Base-by-base conservation (phyloP, 768 basidiomycete genomes). In the Suillus spraguei region DNA sequence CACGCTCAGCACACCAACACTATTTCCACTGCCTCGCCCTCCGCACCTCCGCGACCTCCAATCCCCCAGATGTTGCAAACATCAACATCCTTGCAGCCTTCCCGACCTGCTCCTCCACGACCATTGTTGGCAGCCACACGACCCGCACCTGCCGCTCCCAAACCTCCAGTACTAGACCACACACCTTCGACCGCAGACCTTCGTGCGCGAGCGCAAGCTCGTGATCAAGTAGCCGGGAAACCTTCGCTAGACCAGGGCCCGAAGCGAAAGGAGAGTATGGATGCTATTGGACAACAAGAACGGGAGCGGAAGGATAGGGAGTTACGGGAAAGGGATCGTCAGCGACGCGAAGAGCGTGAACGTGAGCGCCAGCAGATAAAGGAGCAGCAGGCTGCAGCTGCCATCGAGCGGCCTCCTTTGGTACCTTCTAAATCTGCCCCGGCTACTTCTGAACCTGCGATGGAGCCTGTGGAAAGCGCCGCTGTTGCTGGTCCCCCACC, bases 101-200 rank as follows among this genome's bases (percentile, higher is more conserved):
- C 81, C 5, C 81, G 92, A 14, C 83, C 91, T 5, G 87, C 91
- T 0, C 91, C 91, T 24, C 83, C 89, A 3, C 82, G 90, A 5
- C 91, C 92, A 0, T 74, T 86, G 7, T 80, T 89, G 65, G 81
- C 84, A 20, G 83, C 80, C 22, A 82, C 78, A 44, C 80, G 85
- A 0, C 80, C 86, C 13, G 82, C 87, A 8, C 87, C 88, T 1
- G 74, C 85, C 32, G 74, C 82, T 10, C 81, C 85, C 1, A 77
- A 76, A 36, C 68, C 66, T 16, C 65, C 67, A 4, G 64, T 85
- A 59, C 76, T 79, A 10, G 85, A 87, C 36, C 80, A 83, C 61
- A 83, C 86, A 5, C 87, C 89, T 0, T 84, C 84, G 8, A 80
- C 87, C 5, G 84, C 87, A 0, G 90, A 92, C 68, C 78, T 90